These are phyloP conservation scores for Pseudocercospora macadamiae DNA, from an alignment of 2,329 filamentous ascomycete species.

Conservation along the genomic window DNA sequence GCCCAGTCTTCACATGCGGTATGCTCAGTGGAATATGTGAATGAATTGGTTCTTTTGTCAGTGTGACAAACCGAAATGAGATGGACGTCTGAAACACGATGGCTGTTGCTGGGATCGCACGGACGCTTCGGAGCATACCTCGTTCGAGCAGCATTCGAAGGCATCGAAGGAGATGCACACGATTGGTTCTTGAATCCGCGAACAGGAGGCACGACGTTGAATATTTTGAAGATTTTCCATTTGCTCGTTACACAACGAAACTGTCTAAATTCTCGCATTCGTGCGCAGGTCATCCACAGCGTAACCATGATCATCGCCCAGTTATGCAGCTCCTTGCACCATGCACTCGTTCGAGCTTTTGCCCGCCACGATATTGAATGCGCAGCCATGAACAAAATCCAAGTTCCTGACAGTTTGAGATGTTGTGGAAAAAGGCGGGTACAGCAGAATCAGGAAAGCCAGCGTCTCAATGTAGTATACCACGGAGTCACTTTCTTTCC, in stretches of 20 bases:
- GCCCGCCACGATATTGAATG: neutral
- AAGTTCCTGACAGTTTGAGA: no score
- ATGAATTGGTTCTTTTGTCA: no score
- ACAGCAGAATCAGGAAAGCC: conserved; percentile 20
- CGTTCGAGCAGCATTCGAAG: no score
- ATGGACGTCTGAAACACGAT: neutral
- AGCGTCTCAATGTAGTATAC: conserved; percentile 26
- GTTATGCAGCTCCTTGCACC: neutral
- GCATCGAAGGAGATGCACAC: no score
- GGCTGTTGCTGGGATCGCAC: neutral
- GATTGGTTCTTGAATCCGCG: no score
- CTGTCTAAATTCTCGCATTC: neutral
- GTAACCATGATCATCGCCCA: neutral
- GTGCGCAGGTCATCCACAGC: neutral
- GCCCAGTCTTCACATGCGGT: conserved; percentile 1
- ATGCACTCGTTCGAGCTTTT: neutral
- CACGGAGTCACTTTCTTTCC: conserved; percentile 18
- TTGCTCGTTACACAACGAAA: neutral
- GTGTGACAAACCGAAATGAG: no score
- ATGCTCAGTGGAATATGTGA: neutral
- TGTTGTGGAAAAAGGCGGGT: neutral
- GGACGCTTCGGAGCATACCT: no score
- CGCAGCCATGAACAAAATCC: neutral
- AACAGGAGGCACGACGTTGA: no score
- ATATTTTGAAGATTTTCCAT: neutral